Evolutionary conservation across 2,329 filamentous ascomycete genomes (phyloP).

Genomic region (Trichoderma asperellum): DNA sequence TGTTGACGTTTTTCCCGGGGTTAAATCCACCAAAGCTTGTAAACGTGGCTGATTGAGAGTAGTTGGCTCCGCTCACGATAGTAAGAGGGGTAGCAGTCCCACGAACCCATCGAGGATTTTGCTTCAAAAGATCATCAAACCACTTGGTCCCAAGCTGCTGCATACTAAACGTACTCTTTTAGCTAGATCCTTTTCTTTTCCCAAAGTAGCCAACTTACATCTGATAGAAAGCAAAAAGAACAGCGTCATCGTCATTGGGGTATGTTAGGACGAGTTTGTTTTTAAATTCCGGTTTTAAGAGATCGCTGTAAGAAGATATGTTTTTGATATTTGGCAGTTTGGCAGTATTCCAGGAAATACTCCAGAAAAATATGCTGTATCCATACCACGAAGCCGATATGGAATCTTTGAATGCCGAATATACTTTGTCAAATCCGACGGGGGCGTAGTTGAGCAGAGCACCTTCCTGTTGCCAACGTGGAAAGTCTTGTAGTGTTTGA

Average conservation of each 20-base stretch:
- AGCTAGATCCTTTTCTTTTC: neutral
- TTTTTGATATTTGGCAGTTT: slow-evolving; percentile 40
- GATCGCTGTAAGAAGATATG: slow-evolving; percentile 48
- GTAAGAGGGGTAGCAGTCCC: slow-evolving; percentile 50
- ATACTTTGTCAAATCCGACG: slow-evolving; percentile 49
- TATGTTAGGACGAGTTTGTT: slow-evolving; percentile 58
- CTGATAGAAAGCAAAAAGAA: slow-evolving; percentile 54
- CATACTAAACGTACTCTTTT: slow-evolving; percentile 36
- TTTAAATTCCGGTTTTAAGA: slow-evolving; percentile 55
- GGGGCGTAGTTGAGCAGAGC: slow-evolving; percentile 56
- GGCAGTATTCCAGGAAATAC: slow-evolving; percentile 42
- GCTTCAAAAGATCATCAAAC: slow-evolving; percentile 52
- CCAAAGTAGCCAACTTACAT: slow-evolving; percentile 43
- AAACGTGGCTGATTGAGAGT: slow-evolving; percentile 43
- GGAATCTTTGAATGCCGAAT: slow-evolving; percentile 47
- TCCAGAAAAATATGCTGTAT: slow-evolving; percentile 45
- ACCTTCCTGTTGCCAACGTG: slow-evolving; percentile 54
- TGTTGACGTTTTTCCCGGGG: slow-evolving; percentile 32
- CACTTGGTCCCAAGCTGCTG: slow-evolving; percentile 49
- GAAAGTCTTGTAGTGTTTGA: slow-evolving; percentile 57
- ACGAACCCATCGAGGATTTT: slow-evolving; percentile 59
- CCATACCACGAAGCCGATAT: slow-evolving; percentile 49
- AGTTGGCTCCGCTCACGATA: slow-evolving; percentile 39
- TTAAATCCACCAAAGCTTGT: slow-evolving; percentile 35
- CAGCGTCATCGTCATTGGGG: slow-evolving; percentile 62